A percentile compares a stretch with the other conserved stretches of the same genome.
These are phyloP conservation scores for Elsinoe fawcettii DNA, from an alignment of 2,329 filamentous ascomycete species.

Conservation along the genomic window DNA sequence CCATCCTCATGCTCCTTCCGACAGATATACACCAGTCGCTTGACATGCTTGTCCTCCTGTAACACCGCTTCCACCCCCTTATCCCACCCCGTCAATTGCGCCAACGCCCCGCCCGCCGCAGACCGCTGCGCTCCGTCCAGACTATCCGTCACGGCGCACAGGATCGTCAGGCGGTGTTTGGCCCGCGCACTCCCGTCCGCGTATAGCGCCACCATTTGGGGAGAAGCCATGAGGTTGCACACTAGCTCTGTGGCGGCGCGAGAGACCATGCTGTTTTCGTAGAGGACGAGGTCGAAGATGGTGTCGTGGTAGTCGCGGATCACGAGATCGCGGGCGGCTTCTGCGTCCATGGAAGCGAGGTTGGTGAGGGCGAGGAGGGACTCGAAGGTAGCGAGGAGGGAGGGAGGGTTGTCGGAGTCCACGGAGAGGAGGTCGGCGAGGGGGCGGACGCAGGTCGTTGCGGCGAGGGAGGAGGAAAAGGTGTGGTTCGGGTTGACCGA, in stretches of 20 bases:
- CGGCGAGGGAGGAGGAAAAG: conserved; percentile 67
- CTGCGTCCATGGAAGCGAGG: conserved; percentile 66
- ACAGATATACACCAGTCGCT: conserved; percentile 74
- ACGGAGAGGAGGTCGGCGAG: conserved; percentile 68
- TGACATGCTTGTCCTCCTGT: conserved; percentile 61
- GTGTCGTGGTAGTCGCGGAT: conserved; percentile 65
- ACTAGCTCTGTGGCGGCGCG: conserved; percentile 82
- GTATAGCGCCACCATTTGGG: conserved; percentile 60
- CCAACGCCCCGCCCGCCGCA: conserved; percentile 81
- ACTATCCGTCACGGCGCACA: conserved; percentile 80
- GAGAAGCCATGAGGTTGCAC: conserved; percentile 75
- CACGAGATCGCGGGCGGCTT: conserved; percentile 57
- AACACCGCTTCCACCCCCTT: conserved; percentile 64
- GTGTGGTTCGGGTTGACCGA: conserved; percentile 56
- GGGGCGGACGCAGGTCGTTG: conserved; percentile 73
- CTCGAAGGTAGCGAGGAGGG: conserved; percentile 86
- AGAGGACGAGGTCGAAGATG: conserved; percentile 77
- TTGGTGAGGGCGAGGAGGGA: conserved; percentile 88
- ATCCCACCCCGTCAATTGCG: conserved; percentile 73
- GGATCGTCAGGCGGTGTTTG: conserved; percentile 66
- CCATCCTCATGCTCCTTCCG: conserved; percentile 56
- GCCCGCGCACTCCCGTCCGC: conserved; percentile 60
- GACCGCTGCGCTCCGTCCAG: conserved; percentile 71
- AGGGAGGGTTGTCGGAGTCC: conserved; percentile 51
- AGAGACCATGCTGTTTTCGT: conserved; percentile 64